Percentiles rank a stretch among this genome's conserved stretches.
phyloP scores from a whole-genome alignment of 805 yeast genomes.

The Cyberlindnera sargentensis region DNA sequence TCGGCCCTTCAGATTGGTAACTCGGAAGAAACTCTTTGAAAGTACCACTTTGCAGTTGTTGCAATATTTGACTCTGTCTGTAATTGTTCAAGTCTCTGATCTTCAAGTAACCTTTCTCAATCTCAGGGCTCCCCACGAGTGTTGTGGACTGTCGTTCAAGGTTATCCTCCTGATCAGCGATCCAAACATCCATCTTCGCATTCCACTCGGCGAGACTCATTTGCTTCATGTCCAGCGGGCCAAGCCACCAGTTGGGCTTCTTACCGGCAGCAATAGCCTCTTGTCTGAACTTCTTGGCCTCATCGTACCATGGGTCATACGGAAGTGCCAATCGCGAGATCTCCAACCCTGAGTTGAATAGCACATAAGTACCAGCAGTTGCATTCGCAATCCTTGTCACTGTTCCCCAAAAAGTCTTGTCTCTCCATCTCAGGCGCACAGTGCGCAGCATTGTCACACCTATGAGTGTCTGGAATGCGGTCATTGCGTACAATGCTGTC shows the following conservation, averaged over 20 bases:
- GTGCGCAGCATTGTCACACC: conserved; percentile 31
- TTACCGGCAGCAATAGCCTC: conserved; percentile 38
- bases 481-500: conserved; percentile 43
- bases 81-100: conserved; percentile 10
- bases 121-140: conserved; percentile 11
- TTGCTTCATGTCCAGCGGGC: conserved; percentile 52
- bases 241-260: conserved; percentile 55
- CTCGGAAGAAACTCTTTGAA: conserved; percentile 15
- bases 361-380: conserved; percentile 36
- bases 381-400: conserved; percentile 27
- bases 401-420: conserved; percentile 23
- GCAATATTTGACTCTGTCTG: conserved; percentile 17
- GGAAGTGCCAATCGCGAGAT: conserved; percentile 39
- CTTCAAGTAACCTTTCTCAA: conserved; percentile 12
- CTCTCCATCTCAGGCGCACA: conserved; percentile 20
- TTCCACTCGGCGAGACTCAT: conserved; percentile 36
- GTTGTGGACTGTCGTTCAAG: conserved; percentile 6
- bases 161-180: conserved; percentile 15
- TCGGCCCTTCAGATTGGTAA: conserved; percentile 7
- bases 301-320: conserved; percentile 69
- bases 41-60: conserved; percentile 10
- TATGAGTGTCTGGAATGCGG: conserved; percentile 45
- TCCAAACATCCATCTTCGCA: conserved; percentile 19
- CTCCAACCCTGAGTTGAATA: conserved; percentile 54
- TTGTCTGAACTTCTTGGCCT: conserved; percentile 48